Conservation (phyloP, 2,329 filamentous ascomycete species). For the Fusarium cyanostomum region DNA sequence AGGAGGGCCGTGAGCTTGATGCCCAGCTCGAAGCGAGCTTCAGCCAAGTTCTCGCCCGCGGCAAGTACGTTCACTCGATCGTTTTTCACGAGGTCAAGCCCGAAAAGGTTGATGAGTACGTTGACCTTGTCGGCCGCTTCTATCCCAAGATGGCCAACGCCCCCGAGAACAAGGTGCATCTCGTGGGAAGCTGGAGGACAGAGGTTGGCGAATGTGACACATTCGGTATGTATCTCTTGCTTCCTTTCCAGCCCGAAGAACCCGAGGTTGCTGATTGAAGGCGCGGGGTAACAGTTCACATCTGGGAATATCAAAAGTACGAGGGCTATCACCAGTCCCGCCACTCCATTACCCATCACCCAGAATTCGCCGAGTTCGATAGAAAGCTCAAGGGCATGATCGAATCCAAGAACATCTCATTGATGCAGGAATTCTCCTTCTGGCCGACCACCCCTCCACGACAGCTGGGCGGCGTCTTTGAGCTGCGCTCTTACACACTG, state of each 20-base stretch:
- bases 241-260: neutral
- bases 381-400: conserved; percentile 86
- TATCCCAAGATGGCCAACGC: conserved; percentile 89
- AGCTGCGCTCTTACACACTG: conserved; percentile 94
- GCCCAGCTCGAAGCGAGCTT: conserved; percentile 96
- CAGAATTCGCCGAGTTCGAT: conserved; percentile 86
- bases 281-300: conserved; percentile 75
- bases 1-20: conserved; percentile 93
- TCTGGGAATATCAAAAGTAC: conserved; percentile 99
- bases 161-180: conserved; percentile 90
- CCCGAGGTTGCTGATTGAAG: conserved; percentile 19
- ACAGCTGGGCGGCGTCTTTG: conserved; percentile 90
- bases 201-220: conserved; percentile 98
- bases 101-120: conserved; percentile 94
- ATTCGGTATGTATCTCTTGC: conserved; percentile 72
- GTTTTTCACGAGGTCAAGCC: conserved; percentile 96
- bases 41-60: conserved; percentile 90
- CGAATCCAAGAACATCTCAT: conserved; percentile 81
- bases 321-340: conserved; percentile 94
- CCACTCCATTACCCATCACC: conserved; percentile 82
- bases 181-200: conserved; percentile 97
- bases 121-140: conserved; percentile 87
- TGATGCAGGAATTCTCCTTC: conserved; percentile 99
- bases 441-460: conserved; percentile 96
- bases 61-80: conserved; percentile 98